Evolutionary conservation across 75 land plant species (phyloP), one percentile per base, ranked within the genome.

Genomic region (Isoetes taiwanensis): DNA sequence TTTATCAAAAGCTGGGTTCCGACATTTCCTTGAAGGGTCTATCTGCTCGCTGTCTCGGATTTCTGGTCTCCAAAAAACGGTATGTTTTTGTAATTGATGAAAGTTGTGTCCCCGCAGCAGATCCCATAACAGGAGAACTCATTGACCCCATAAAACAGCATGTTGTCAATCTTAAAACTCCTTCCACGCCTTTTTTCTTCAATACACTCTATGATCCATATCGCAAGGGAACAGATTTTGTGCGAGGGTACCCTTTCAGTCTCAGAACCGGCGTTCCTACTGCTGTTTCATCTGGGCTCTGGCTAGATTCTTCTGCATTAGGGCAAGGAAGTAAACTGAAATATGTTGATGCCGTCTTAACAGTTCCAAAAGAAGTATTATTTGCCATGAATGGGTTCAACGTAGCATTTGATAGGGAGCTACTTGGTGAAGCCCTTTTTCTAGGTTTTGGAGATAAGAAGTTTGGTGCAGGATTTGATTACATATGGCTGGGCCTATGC

Each of bases 201-300:
- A 91, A 87, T 61, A 91, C 97, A 0, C 74, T 91, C n/a, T 91
- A 91, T 43, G 95, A 91, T 32, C 97, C 89, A 17, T 91, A 41
- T 64, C 61, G 85, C 0, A 20, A 76, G 17, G 96, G 97, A 1
- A 56, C 95, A 9, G 95, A 91, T 59, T 87, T 91, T 66, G 97
- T 91, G 20, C 80, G 95, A 2, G 97, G 97, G 0, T 90, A 87
- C 62, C 97, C 97, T 26, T 91, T 91, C 69, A 91, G 97, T 62
- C 54, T 91, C 34, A 62, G 97, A 4, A 74, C 60, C 59, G 97
- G 97, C 2, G 85, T 79, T 0, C 59, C 58, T 0, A 81, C 90
- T 57, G 89, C 78, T 1, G 43, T 91, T 34, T 91, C 95, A 1
- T 80, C 77, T 69, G 95, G 95, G 0, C 61, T 79, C 14, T 91